These are phyloP conservation scores for Exophiala sp. DNA, from an alignment of 2,329 filamentous ascomycete genomes.

Conservation along the genomic window DNA sequence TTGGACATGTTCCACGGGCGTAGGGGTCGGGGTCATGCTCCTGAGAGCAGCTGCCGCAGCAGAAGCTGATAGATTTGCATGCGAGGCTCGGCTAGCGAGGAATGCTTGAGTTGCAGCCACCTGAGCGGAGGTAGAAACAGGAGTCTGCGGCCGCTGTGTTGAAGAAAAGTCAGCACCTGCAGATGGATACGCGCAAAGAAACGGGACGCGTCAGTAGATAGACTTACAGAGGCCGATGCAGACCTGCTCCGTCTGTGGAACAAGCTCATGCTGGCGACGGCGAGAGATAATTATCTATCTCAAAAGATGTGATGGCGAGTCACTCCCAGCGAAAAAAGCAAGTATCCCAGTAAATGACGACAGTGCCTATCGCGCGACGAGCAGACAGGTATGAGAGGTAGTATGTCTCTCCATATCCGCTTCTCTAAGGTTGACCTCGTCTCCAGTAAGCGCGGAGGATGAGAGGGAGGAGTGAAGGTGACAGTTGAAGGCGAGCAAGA, in stretches of 20 bases:
- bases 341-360: conserved; percentile 2
- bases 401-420: conserved; percentile 19
- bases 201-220: background rate
- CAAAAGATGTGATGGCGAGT: background rate
- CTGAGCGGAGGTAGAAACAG: conserved; percentile 64
- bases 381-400: conserved; percentile 3
- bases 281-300: background rate
- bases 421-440: background rate
- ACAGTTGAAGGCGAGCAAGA: background rate
- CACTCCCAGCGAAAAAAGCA: background rate
- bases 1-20: conserved; percentile 72
- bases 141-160: conserved; percentile 53
- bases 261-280: conserved; percentile 21
- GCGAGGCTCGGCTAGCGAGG: conserved; percentile 59
- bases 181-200: no score
- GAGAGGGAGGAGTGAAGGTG: background rate
- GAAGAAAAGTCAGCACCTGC: conserved; percentile 17
- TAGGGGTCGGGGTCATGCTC: conserved; percentile 70
- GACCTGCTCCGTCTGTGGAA: conserved; percentile 36
- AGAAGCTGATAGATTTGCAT: conserved; percentile 68
- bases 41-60: conserved; percentile 80
- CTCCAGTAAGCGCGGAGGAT: background rate
- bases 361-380: conserved; percentile 12
- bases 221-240: conserved; percentile 28
- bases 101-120: conserved; percentile 78